Percentiles rank a stretch among this genome's conserved stretches.
These are phyloP conservation scores for Senna tora DNA, from an alignment of 306 rosid genomes.

Conservation along the genomic window DNA sequence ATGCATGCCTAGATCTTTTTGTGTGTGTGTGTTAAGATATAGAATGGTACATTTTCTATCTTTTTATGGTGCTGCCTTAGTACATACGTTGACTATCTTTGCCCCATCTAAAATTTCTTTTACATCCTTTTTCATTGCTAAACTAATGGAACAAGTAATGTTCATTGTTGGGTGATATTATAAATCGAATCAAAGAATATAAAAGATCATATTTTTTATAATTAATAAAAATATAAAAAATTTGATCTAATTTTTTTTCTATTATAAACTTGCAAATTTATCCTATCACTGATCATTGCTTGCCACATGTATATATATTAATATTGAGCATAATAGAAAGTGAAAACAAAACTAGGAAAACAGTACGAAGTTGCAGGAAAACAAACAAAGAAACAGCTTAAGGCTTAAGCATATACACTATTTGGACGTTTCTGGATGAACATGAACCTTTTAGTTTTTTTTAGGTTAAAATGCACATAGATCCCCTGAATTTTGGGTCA, in stretches of 20 bases:
- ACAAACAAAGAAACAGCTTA: constrained; percentile 26
- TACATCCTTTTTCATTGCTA: no score
- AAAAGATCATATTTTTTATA: no score
- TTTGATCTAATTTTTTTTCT: no score
- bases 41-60: neutral
- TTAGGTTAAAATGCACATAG: no score
- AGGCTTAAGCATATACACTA: constrained; percentile 17
- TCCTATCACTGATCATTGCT: neutral
- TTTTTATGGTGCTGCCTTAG: neutral
- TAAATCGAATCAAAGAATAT: no score
- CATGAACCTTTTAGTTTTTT: neutral
- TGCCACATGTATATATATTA: neutral
- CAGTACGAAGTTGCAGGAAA: constrained; percentile 9
- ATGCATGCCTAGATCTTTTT: no score
- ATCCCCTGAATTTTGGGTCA: no score
- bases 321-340: neutral
- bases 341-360: neutral
- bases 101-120: neutral
- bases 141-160: no score
- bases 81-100: neutral
- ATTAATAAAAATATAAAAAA: no score
- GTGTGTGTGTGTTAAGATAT: neutral
- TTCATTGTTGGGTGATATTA: no score
- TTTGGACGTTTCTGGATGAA: constrained; percentile 25
- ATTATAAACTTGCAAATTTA: neutral